Conservation (phyloP, 768 basidiomycete species). For the Trametes gibbosa region DNA sequence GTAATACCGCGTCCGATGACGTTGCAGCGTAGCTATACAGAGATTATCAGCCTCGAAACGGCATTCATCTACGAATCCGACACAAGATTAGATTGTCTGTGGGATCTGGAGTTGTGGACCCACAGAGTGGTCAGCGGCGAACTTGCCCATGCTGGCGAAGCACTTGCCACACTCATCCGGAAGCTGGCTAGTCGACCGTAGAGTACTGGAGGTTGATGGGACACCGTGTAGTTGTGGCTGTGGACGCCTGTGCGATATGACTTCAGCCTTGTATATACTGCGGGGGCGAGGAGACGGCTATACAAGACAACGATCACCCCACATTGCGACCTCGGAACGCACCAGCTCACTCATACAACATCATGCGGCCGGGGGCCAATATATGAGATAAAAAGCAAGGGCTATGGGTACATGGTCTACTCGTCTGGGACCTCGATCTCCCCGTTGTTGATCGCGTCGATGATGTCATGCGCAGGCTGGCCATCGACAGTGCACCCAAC, state of each 20-base stretch:
- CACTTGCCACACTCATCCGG: not conserved
- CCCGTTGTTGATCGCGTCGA: slow-evolving; percentile 81
- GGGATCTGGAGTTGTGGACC: not conserved
- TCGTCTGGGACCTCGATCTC: slow-evolving; percentile 86
- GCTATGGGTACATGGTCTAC: slow-evolving; percentile 42
- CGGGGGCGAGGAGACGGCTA: too few species aligned
- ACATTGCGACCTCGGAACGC: too few species aligned
- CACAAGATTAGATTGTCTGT: not conserved
- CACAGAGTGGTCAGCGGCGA: not conserved
- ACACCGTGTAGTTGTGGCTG: too few species aligned
- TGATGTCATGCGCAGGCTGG: slow-evolving; percentile 87
- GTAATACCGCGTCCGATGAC: not conserved
- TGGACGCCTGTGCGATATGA: too few species aligned
- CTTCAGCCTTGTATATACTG: too few species aligned
- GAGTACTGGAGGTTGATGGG: too few species aligned
- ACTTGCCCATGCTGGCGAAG: not conserved
- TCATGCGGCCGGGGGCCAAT: slow-evolving; percentile 5
- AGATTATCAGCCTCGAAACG: not conserved
- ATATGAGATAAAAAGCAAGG: slow-evolving; percentile 15
- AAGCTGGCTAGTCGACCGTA: not conserved
- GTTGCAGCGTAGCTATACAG: not conserved
- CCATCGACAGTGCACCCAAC: slow-evolving; percentile 97
- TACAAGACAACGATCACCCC: too few species aligned
- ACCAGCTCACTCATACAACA: not conserved
- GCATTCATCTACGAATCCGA: not conserved